Evolutionary conservation across 2,329 filamentous ascomycete species (phyloP).

Genomic region (Venturia pyrina): DNA sequence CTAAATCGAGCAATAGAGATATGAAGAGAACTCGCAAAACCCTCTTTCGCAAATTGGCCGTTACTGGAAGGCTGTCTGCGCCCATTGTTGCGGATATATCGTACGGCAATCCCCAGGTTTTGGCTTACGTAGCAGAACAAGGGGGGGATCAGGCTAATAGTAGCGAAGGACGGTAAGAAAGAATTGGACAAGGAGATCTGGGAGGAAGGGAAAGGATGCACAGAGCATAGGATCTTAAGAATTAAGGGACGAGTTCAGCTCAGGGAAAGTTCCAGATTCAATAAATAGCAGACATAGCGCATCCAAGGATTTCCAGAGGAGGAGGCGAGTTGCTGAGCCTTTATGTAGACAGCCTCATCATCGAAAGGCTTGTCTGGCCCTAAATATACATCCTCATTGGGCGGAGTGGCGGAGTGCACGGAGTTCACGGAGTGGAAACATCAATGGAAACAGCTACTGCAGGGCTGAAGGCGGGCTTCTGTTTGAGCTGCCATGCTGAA

Average conservation of each 20-base stretch:
- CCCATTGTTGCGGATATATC: not conserved
- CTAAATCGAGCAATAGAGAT: constrained; percentile 80
- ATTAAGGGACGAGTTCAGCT: not conserved
- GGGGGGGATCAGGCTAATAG: not conserved
- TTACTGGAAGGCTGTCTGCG: constrained; percentile 24
- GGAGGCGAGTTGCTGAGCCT: not conserved
- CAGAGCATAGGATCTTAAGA: not conserved
- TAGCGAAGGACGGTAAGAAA: not conserved
- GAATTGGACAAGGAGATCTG: not conserved
- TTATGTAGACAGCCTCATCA: not conserved
- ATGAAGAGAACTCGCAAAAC: constrained; percentile 82
- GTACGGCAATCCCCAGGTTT: not conserved
- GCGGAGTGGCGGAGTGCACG: not conserved
- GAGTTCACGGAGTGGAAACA: not conserved
- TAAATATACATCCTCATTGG: not conserved
- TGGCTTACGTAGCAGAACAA: not conserved
- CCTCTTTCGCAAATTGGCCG: constrained; percentile 53
- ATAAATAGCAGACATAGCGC: not conserved
- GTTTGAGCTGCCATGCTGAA: not conserved
- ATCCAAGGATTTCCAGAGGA: not conserved
- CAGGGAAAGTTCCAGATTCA: not conserved
- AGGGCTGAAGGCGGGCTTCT: not conserved
- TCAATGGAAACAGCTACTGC: not conserved
- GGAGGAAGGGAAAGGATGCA: not conserved
- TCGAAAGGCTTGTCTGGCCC: not conserved